Evolutionary conservation across 768 basidiomycete species (phyloP).

Genomic region (Rhizopogon rudus): DNA sequence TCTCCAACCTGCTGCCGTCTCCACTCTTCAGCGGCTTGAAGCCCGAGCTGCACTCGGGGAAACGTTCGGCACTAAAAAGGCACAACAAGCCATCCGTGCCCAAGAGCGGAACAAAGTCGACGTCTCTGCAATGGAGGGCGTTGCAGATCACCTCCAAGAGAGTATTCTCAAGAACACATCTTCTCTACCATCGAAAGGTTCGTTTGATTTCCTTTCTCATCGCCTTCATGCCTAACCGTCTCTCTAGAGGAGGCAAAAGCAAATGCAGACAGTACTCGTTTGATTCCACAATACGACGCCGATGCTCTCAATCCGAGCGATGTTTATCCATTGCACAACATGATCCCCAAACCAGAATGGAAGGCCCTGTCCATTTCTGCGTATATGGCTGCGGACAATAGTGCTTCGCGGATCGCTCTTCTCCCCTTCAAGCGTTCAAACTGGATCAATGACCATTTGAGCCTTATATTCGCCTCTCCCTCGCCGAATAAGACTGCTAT

Average conservation of each 20-base stretch:
- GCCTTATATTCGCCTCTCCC: conserved; percentile 31
- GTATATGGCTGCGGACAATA: conserved; percentile 47
- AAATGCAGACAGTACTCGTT: conserved; percentile 55
- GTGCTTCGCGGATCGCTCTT: conserved; percentile 45
- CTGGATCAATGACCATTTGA: conserved; percentile 71
- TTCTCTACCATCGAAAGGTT: conserved; percentile 67
- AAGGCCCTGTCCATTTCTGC: conserved; percentile 55
- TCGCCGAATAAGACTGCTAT: conserved; percentile 56
- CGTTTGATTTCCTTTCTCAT: conserved; percentile 14
- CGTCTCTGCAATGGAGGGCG: conserved; percentile 80
- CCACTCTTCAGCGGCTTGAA: conserved; percentile 47
- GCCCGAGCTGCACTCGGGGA: conserved; percentile 81
- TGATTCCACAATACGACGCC: conserved; percentile 71
- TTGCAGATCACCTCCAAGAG: conserved; percentile 76
- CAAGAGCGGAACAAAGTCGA: conserved; percentile 89
- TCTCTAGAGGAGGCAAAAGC: conserved; percentile 62
- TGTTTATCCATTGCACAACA: conserved; percentile 64
- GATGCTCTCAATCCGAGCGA: conserved; percentile 67
- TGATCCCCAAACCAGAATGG: conserved; percentile 82
- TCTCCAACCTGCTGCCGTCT: conserved; percentile 43
- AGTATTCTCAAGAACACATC: conserved; percentile 72
- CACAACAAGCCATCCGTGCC: conserved; percentile 78
- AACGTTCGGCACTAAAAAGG: conserved; percentile 94
- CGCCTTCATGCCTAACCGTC: not conserved
- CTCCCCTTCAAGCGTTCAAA: conserved; percentile 59